phyloP scores from a whole-genome alignment of 305 asterid genomes.

The Fraxinus greggii region DNA sequence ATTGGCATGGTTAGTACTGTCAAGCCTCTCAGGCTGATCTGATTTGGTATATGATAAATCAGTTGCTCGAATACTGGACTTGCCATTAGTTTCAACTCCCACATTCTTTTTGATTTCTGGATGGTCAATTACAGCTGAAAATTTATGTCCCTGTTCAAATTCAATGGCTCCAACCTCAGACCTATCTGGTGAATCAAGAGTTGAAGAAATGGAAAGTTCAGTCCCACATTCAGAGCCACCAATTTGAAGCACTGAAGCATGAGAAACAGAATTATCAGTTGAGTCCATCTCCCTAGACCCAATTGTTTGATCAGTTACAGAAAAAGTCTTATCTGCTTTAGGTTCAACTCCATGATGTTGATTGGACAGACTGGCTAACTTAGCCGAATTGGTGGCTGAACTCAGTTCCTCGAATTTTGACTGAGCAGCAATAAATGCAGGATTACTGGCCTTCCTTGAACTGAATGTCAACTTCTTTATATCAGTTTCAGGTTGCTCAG shows the following conservation, averaged over 20 bases:
- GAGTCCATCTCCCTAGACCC: constrained; percentile 38
- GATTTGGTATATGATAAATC: constrained; percentile 34
- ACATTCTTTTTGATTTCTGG: constrained; percentile 29
- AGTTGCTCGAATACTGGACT: constrained; percentile 33
- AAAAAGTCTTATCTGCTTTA: constrained; percentile 36
- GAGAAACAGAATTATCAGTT: constrained; percentile 39
- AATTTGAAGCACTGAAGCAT: constrained; percentile 42
- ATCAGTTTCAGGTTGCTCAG: constrained; percentile 50
- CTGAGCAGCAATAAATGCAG: constrained; percentile 83
- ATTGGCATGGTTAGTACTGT: constrained; percentile 24
- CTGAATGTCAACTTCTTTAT: constrained; percentile 27
- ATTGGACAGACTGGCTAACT: constrained; percentile 35
- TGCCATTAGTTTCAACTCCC: constrained; percentile 43
- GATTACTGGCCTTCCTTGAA: constrained; percentile 68
- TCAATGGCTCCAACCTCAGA: constrained; percentile 51
- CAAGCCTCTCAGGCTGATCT: constrained; percentile 34
- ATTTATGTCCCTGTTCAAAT: constrained; percentile 40
- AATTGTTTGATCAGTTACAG: constrained; percentile 37
- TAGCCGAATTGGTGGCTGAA: constrained; percentile 41
- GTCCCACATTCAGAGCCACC: constrained; percentile 91
- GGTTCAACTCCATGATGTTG: constrained; percentile 45
- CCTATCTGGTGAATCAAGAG: constrained; percentile 87
- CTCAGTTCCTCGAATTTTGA: constrained; percentile 80
- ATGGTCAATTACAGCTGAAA: constrained; percentile 33
- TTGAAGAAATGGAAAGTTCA: constrained; percentile 82